Base-by-base conservation (phyloP, 2,329 filamentous ascomycete species). In the Microsporum ferrugineum region DNA sequence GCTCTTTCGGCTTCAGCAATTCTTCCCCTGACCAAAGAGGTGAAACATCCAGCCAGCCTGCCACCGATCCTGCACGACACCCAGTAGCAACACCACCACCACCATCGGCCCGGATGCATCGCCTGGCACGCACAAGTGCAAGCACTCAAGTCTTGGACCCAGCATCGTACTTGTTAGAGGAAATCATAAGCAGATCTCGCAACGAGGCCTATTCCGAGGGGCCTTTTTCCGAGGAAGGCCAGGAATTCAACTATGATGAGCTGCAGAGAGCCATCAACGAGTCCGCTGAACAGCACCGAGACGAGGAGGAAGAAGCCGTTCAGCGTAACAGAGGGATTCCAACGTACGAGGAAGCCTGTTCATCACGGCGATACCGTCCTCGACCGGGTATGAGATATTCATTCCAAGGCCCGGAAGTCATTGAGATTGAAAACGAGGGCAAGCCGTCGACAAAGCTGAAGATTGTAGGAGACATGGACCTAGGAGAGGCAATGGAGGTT, bases 381-480 rank as follows among this genome's bases (percentile, higher is more conserved):
- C 55, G 51, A 5, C 27, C 38, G 36, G 65, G 65, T 17, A 59
- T 49, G 59, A 65, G 60, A 59, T 66, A 65, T 61, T 56, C 53
- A 23, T 66, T 65, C 47, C 63, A 66, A 58, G 65, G 65, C 17
- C 65, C 63, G 4, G 61, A 61, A 36, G 33, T 39, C 17, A 57
- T 60, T 29, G 51, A 34, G 3, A 31, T 62, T 17, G 53, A 58
- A 34, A 49, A 36, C 4, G 57, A 36, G 17, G 57, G 51, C 7
- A 41, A 51, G 8, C 34, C 23, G 23, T 51, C 29, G 33, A 60
- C 60, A 27, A 61, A 57, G 59, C 23, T 61, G 36, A 58, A 59
- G 57, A 56, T 66, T 61, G 63, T 64, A 14, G 65, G 65, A 12
- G 63, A 65, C 58, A 66, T 66, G 65, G 65, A 66, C 64, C 45